phyloP scores from a whole-genome alignment of 257 asterid species.

The Euphrasia confusa region DNA sequence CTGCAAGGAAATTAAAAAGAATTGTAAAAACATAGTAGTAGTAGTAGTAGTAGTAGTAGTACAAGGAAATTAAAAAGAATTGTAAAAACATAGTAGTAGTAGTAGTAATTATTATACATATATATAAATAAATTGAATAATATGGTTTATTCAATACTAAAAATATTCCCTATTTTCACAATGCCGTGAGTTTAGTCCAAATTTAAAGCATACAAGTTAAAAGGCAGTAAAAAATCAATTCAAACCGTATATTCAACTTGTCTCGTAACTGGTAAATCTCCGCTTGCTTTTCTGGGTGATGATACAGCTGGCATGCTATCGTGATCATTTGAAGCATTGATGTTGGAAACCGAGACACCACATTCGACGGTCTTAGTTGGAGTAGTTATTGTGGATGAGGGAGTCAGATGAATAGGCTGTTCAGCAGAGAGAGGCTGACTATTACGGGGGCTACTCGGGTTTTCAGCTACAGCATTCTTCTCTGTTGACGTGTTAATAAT shows the following conservation, averaged over 20 bases:
- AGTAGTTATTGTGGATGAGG: conserved; percentile 30
- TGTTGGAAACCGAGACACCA: conserved; percentile 30
- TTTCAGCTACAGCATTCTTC: conserved; percentile 33
- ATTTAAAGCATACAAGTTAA: conserved; percentile 9
- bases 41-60: too few species aligned
- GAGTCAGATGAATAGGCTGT: conserved; percentile 23
- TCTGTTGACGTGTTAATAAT: conserved; percentile 27
- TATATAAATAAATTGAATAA: too few species aligned
- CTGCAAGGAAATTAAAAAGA: conserved; percentile 26
- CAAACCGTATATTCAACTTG: conserved; percentile 52
- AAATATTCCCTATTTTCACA: background rate
- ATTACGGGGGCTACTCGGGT: conserved; percentile 24
- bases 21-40: background rate
- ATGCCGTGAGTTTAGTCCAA: conserved; percentile 1
- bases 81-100: background rate
- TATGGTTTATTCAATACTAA: background rate
- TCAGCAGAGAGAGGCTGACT: conserved; percentile 31
- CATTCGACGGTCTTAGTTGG: conserved; percentile 26
- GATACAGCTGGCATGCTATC: conserved; percentile 29
- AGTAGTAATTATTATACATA: too few species aligned
- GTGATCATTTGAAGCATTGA: conserved; percentile 27
- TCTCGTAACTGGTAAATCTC: conserved; percentile 29
- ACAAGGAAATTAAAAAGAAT: conserved; percentile 19
- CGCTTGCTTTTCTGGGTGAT: conserved; percentile 32
- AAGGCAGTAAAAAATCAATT: conserved; percentile 16